phyloP scores from a whole-genome alignment of 768 basidiomycete species.

The Collybia sordida region DNA sequence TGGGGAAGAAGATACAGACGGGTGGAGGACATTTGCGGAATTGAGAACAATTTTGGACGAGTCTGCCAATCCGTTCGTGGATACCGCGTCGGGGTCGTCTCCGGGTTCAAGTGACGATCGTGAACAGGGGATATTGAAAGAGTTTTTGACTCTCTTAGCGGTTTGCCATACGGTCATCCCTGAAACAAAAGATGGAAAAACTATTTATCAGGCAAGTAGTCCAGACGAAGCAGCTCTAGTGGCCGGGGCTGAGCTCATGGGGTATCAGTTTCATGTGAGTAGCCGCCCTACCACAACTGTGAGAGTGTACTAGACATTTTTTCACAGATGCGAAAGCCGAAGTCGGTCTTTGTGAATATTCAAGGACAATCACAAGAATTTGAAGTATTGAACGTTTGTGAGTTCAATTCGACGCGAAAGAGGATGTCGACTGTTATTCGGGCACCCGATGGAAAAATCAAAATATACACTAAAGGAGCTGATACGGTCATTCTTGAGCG shows the following conservation, averaged over 20 bases:
- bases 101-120: constrained; percentile 26
- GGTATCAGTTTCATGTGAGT: constrained; percentile 92
- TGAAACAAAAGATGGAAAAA: constrained; percentile 86
- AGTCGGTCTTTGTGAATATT: constrained; percentile 88
- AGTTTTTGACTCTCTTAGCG: constrained; percentile 82
- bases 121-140: constrained; percentile 56
- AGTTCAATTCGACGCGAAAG: constrained; percentile 97
- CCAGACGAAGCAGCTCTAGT: constrained; percentile 98
- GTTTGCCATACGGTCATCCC: constrained; percentile 99
- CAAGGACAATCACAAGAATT: constrained; percentile 74
- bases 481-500: constrained; percentile 97
- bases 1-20: constrained; percentile 52
- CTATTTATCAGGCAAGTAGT: constrained; percentile 92
- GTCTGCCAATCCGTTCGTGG: constrained; percentile 58
- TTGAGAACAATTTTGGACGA: constrained; percentile 57
- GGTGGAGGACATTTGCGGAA: constrained; percentile 81
- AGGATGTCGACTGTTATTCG: constrained; percentile 96
- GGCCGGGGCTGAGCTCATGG: constrained; percentile 87
- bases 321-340: constrained; percentile 87
- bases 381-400: constrained; percentile 94
- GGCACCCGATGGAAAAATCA: constrained; percentile 86
- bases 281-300: not conserved
- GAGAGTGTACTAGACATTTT: not conserved
- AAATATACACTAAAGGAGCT: constrained; percentile 94
- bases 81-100: constrained; percentile 35